Conservation (phyloP, 495 filamentous ascomycete genomes). For the Sphaerosporella brunnea region DNA sequence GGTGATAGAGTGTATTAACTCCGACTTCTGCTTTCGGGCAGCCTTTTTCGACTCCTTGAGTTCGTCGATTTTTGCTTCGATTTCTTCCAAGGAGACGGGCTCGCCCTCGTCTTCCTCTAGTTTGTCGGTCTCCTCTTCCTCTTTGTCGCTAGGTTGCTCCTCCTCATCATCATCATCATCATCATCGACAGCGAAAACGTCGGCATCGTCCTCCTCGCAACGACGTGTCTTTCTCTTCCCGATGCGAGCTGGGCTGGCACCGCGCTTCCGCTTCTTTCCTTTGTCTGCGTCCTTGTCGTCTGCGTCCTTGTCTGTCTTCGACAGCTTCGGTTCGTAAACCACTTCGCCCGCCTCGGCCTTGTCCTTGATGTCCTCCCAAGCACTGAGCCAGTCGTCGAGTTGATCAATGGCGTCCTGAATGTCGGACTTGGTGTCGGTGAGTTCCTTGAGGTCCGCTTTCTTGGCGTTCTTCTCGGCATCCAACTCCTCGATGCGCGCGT, state of each 20-base stretch:
- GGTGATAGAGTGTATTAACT: slow-evolving; percentile 25
- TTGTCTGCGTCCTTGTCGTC: slow-evolving; percentile 28
- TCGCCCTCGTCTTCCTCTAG: slow-evolving; percentile 12
- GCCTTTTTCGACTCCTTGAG: slow-evolving; percentile 29
- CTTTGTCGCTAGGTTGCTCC: slow-evolving; percentile 3
- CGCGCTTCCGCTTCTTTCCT: no score
- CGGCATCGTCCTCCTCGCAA: slow-evolving; percentile 17
- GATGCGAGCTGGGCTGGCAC: no score
- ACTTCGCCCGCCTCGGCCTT: slow-evolving; percentile 32
- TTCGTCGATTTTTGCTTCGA: slow-evolving; percentile 28
- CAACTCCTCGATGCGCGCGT: slow-evolving; percentile 27
- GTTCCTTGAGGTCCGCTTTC: slow-evolving; percentile 26
- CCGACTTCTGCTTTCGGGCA: slow-evolving; percentile 22
- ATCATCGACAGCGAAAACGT: slow-evolving; percentile 7
- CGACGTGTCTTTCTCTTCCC: slow-evolving; percentile 8
- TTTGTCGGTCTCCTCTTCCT: slow-evolving; percentile 10
- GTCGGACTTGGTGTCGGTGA: slow-evolving; percentile 25
- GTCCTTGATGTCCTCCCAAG: slow-evolving; percentile 33
- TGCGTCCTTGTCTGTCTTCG: slow-evolving; percentile 21
- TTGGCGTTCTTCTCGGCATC: slow-evolving; percentile 26
- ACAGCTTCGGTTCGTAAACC: slow-evolving; percentile 34
- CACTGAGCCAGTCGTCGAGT: slow-evolving; percentile 29
- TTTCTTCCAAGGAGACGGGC: slow-evolving; percentile 28
- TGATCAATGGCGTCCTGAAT: slow-evolving; percentile 24
- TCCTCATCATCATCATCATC: slow-evolving; percentile 12